Conservation (phyloP, 73 alveolate genomes). For the Blepharisma stoltei region DNA sequence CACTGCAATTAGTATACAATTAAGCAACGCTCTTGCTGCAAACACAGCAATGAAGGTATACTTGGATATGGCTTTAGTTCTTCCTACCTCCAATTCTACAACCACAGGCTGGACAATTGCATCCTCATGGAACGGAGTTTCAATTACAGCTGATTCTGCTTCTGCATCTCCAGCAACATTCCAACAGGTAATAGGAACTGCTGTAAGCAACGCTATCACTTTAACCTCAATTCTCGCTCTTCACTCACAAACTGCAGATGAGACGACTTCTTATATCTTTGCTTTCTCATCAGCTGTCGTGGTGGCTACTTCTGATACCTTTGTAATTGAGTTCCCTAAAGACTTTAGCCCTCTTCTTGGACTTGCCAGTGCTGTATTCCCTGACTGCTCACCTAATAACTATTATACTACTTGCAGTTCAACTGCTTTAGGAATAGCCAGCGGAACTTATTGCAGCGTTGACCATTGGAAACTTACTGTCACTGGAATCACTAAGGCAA, state of each 20-base stretch:
- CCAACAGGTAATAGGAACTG: too few species aligned
- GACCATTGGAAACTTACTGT: not conserved
- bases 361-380: not conserved
- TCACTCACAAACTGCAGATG: not conserved
- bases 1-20: too few species aligned
- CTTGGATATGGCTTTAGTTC: too few species aligned
- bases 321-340: constrained; percentile 12
- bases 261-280: not conserved
- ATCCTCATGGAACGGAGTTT: too few species aligned
- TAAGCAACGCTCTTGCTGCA: too few species aligned
- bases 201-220: too few species aligned
- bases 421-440: not conserved
- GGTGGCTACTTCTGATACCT: not conserved
- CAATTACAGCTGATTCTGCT: too few species aligned
- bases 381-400: not conserved
- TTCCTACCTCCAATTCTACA: too few species aligned
- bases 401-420: not conserved
- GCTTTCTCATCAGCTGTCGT: not conserved
- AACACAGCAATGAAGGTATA: too few species aligned
- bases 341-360: constrained; percentile 7
- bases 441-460: not conserved
- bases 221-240: too few species aligned
- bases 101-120: too few species aligned
- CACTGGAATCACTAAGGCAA: not conserved
- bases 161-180: too few species aligned